Evolutionary conservation across 2,329 filamentous ascomycete species (phyloP), one percentile per base, ranked within the genome.

Genomic region (Sarocladium strictum): DNA sequence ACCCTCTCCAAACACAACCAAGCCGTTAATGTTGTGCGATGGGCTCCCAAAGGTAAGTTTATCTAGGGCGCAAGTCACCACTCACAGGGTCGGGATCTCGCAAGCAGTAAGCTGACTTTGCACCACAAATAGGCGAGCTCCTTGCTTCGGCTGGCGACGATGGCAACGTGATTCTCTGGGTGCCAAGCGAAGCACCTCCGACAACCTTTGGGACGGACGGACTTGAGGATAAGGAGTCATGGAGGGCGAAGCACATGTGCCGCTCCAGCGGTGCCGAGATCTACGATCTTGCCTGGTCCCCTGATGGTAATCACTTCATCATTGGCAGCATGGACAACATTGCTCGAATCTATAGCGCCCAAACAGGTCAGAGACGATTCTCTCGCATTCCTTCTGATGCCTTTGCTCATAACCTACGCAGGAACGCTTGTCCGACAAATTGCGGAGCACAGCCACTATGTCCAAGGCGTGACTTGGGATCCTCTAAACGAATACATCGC

Each of bases 271-370:
- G 92, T 33, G 90, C 92, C 11, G 94, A 99, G 70, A 97, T 99
- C 61, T 99, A 99, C 72, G 94, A 99, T 70, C 76, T 99, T 55
- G 94, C 94, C 52, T 99, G 94, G 95, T 97, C 94, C 50, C 95
- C 95, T n/a, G 94, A 99, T 70, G 91, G 89, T 37, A 77, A 86
- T 37, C 94, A 95, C 74, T 96, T 99, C 75, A 97, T 99, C 63
- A 97, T 95, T 23, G 94, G 94, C 37, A 97, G 94, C 73, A 97
- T 99, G 92, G 94, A 99, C 74, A 99, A 99, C 69, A 87, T 97
- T 67, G 92, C 94, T 56, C 84, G 93, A 57, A 97, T 99, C 63
- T 97, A 97, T 77, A 97, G 96, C 71, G 89, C 92, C 55, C 87
- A 89, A 60, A 94, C 89, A 64, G 93, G 90, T 92, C 76, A 59